A percentile compares a stretch with the other conserved stretches of the same genome.
phyloP scores from a whole-genome alignment of 1,139 yeast genomes.

The Yamadazyma buinensis region DNA sequence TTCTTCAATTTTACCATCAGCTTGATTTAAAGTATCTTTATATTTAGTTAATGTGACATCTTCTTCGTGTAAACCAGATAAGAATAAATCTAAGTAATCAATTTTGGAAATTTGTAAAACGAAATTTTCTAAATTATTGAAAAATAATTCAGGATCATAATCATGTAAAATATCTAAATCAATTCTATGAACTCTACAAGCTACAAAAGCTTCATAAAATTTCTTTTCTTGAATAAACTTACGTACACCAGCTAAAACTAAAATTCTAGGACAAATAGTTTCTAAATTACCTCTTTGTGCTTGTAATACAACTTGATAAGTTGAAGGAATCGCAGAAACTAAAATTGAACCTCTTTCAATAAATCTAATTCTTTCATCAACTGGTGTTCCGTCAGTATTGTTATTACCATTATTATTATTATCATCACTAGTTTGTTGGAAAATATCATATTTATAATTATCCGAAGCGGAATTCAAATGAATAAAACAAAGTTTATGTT shows the following conservation, averaged over 20 bases:
- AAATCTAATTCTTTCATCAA: conserved; percentile 82
- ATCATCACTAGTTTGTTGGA: conserved; percentile 7
- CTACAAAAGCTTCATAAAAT: conserved; percentile 69
- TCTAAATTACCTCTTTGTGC: conserved; percentile 97
- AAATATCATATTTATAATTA: conserved; percentile 24
- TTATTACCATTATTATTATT: conserved; percentile 4
- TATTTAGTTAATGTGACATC: conserved; percentile 84
- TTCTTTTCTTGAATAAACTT: conserved; percentile 53
- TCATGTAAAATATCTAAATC: conserved; percentile 89
- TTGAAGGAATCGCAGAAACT: conserved; percentile 78
- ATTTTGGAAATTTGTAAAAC: conserved; percentile 66
- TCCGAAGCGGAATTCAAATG: conserved; percentile 52
- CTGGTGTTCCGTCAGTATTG: conserved; percentile 10
- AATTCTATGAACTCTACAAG: conserved; percentile 88
- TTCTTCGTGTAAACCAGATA: conserved; percentile 82
- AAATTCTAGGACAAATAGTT: conserved; percentile 87
- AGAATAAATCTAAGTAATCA: conserved; percentile 80
- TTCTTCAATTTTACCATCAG: conserved; percentile 10
- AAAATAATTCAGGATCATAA: conserved; percentile 70
- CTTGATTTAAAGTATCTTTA: conserved; percentile 56
- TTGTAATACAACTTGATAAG: conserved; percentile 78
- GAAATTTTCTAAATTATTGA: conserved; percentile 61
- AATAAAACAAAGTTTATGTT: conserved; percentile 76
- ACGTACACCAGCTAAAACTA: conserved; percentile 85
- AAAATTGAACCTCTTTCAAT: conserved; percentile 88